Evolutionary conservation across 1,139 yeast species (phyloP).

Genomic region (Pichia sp.): DNA sequence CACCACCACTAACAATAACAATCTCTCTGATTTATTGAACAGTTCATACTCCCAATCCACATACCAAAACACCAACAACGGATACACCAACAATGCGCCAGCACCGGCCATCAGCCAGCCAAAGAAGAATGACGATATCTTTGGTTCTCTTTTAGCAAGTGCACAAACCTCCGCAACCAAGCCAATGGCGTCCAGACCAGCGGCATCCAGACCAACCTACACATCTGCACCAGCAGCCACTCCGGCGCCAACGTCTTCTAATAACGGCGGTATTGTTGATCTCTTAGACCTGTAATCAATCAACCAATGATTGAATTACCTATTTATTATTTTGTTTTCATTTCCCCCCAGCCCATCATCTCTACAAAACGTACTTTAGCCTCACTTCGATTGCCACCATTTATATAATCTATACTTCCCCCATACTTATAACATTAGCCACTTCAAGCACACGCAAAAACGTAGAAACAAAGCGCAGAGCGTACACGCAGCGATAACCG

Average conservation of each 20-base stretch:
- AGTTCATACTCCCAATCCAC: constrained; percentile 21
- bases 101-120: constrained; percentile 36
- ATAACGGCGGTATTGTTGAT: constrained; percentile 34
- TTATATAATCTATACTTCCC: too few species aligned
- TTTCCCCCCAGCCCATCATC: background rate
- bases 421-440: background rate
- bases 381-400: too few species aligned
- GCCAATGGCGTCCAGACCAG: constrained; percentile 14
- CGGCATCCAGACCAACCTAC: constrained; percentile 4
- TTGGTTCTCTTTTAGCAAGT: constrained; percentile 30
- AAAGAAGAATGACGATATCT: constrained; percentile 36
- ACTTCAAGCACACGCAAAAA: too few species aligned
- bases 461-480: too few species aligned
- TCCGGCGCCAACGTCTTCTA: constrained; percentile 4
- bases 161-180: constrained; percentile 15
- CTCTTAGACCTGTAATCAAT: constrained; percentile 40
- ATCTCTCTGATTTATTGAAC: constrained; percentile 34
- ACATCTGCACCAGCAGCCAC: constrained; percentile 8
- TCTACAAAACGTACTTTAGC: too few species aligned
- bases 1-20: constrained; percentile 8
- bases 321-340: too few species aligned
- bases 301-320: too few species aligned
- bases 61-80: constrained; percentile 17
- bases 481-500: too few species aligned
- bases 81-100: background rate